Conservation (phyloP, 306 rosid species). For the Begonia loranthoides region DNA sequence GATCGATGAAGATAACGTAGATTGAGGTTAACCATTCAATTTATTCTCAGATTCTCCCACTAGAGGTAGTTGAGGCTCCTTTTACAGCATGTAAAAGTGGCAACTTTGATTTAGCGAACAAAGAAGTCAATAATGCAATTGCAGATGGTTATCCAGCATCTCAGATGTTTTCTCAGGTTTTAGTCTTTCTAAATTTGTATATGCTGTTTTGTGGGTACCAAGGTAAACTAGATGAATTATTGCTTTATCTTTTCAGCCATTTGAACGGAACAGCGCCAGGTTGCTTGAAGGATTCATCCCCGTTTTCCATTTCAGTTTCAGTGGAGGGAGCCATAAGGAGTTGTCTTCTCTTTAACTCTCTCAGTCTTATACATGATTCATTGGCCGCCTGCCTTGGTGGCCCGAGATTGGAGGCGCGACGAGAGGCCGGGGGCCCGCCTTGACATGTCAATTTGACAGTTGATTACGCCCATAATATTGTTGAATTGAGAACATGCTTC, state of each 20-base stretch:
- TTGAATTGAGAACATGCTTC: no score
- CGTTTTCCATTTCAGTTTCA: constrained; percentile 31
- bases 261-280: constrained; percentile 82
- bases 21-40: no score
- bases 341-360: no score
- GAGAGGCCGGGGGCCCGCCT: no score
- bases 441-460: no score
- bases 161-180: constrained; percentile 74
- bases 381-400: no score
- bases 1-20: no score
- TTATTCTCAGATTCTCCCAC: constrained; percentile 47
- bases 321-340: not conserved
- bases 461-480: no score
- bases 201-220: not conserved
- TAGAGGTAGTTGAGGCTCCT: constrained; percentile 38
- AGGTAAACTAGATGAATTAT: not conserved
- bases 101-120: constrained; percentile 80
- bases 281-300: constrained; percentile 44
- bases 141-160: constrained; percentile 96
- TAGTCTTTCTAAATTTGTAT: constrained; percentile 7
- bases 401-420: no score
- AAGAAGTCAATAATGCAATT: constrained; percentile 70
- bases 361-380: no score
- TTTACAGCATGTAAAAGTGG: constrained; percentile 64
- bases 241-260: constrained; percentile 29